These are phyloP conservation scores for Calonectria honghensis DNA, from an alignment of 2,329 filamentous ascomycete species.

Conservation along the genomic window DNA sequence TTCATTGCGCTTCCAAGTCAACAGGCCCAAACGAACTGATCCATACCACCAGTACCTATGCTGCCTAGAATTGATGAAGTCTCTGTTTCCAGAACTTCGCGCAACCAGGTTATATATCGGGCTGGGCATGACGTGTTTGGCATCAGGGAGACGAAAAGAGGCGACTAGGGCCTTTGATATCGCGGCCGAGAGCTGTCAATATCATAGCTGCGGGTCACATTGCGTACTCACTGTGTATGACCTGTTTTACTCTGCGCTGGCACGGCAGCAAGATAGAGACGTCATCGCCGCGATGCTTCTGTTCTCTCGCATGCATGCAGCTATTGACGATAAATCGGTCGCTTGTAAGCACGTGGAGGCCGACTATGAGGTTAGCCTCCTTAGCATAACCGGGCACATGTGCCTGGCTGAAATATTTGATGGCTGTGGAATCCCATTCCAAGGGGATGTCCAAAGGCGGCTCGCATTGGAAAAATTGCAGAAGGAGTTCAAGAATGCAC, in stretches of 20 bases:
- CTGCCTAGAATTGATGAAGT: conserved; percentile 3
- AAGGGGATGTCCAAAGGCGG: background rate
- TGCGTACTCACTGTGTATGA: background rate
- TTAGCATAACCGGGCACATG: conserved; percentile 5
- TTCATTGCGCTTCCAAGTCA: conserved; percentile 2
- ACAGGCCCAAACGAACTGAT: background rate
- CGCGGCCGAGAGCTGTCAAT: background rate
- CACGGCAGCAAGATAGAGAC: conserved; percentile 1
- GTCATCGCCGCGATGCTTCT: background rate
- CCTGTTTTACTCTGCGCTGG: conserved; percentile 12
- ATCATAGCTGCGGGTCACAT: background rate
- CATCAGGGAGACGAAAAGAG: conserved; percentile 5
- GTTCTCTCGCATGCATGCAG: background rate
- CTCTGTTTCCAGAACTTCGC: background rate
- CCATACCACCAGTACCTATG: conserved; percentile 8
- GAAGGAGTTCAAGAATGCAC: background rate
- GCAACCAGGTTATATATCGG: conserved; percentile 1
- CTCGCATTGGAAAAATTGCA: background rate
- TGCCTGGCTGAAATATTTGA: conserved; percentile 21
- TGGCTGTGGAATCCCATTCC: background rate
- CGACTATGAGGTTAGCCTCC: background rate
- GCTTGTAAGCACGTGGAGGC: background rate
- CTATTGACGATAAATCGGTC: background rate
- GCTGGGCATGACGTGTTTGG: conserved; percentile 8
- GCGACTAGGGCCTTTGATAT: conserved; percentile 19